Evolutionary conservation across 176 grass and related monocot genomes (phyloP), one percentile per base, ranked within the genome.

Genomic region (Raddia guianensis): DNA sequence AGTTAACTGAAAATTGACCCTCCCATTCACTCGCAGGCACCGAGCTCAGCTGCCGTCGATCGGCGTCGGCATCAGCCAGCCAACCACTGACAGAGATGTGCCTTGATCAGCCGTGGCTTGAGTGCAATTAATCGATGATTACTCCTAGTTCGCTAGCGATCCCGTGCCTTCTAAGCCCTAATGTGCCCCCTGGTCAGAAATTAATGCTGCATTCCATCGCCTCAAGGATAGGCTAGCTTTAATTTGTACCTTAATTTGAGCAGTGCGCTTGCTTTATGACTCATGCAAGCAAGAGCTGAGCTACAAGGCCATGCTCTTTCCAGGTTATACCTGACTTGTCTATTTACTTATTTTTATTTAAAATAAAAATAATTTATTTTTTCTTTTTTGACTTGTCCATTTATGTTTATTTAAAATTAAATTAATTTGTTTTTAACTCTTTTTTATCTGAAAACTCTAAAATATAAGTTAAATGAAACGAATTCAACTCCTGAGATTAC

Each of bases 101-200:
- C 8, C 21, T 63, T 47, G 65, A 14, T 56, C 82, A 54, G 65
- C 72, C 78, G 54, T 87, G 77, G 65, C 48, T 72, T 87, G 57
- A 7, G 35, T 62, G 73, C 65, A 72, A 55, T 54, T 59, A 37
- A 65, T 60, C 43, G 8, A 10, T 13, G 50, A 35, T 6, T 14
- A 37, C 49, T 42, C 69, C 32, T 45, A 7, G 19, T 35, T 47
- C 47, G 35, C 49, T 15, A 46, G 27, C 43, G 27, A 40, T 60
- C 50, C 32, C 71, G 77, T 86, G 77, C 33, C 70, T 81, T 86
- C 15, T 69, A 86, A 86, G 46, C 16, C 80, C 61, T 7, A 18
- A n/a, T n/a, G 12, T 11, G 8, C 27, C 21, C 10, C 45, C 68
- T 44, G 19, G 68, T 57, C 32, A 37, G 68, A 56, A 80, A 66